phyloP scores from a whole-genome alignment of 176 grass and related monocot species.

The Elaeis guineensis region DNA sequence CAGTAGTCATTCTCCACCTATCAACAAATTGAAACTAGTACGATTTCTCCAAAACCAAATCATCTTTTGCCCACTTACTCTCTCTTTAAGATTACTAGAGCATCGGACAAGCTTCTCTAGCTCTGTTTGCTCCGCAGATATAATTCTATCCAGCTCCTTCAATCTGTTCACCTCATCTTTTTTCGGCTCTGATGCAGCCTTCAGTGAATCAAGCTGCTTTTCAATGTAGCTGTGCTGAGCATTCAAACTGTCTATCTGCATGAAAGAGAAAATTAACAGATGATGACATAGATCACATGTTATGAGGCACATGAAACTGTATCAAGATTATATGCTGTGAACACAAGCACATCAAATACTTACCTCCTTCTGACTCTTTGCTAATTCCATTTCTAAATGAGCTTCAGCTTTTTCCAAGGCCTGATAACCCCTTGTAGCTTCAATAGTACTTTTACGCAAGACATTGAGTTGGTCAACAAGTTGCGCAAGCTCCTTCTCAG shows the following conservation, averaged over 20 bases:
- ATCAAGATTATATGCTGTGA: too few relatives aligned
- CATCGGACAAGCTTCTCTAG: conserved; percentile 57
- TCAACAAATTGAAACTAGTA: neutral
- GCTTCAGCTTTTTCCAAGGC: conserved; percentile 55
- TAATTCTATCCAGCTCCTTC: conserved; percentile 52
- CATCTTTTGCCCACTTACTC: conserved; percentile 38
- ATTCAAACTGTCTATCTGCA: conserved; percentile 77
- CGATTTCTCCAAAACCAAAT: neutral
- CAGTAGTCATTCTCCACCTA: neutral
- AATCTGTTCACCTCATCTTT: conserved; percentile 52
- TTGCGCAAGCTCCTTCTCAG: conserved; percentile 55
- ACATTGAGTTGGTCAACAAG: conserved; percentile 52
- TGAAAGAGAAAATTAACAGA: neutral
- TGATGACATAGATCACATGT: conserved; percentile 1
- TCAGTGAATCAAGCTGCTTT: conserved; percentile 61
- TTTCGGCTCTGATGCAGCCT: conserved; percentile 67
- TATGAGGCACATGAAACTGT: too few relatives aligned
- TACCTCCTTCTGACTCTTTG: conserved; percentile 83
- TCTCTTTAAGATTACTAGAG: conserved; percentile 84
- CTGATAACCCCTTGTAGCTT: conserved; percentile 43
- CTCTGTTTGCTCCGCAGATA: conserved; percentile 54
- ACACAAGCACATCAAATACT: too few relatives aligned
- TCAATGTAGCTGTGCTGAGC: conserved; percentile 63
- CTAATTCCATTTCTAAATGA: conserved; percentile 63
- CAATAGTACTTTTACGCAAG: conserved; percentile 49